These are phyloP conservation scores for Kwoniella bestiolae DNA, from an alignment of 768 basidiomycete species.

Conservation along the genomic window DNA sequence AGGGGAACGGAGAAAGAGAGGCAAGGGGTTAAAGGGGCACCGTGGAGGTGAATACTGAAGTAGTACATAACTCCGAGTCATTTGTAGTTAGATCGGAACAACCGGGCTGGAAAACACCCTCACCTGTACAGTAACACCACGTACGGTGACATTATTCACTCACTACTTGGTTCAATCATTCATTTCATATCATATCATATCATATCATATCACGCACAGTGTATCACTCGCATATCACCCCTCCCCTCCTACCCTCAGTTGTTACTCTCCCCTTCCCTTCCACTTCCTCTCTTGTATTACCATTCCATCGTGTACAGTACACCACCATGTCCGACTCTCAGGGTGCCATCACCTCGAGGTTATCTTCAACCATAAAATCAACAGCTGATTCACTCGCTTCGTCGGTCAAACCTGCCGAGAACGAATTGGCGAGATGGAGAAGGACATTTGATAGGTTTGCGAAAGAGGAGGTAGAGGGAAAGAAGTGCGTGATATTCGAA, in stretches of 20 bases:
- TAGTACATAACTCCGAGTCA: conserved; percentile 1
- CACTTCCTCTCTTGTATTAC: not conserved
- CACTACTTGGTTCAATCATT: no score
- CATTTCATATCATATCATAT: no score
- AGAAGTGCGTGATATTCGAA: conserved; percentile 66
- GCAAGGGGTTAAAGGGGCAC: no score
- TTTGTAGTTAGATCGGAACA: not conserved
- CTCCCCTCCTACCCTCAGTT: not conserved
- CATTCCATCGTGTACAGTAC: not conserved
- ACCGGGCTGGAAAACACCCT: not conserved
- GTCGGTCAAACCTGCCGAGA: conserved; percentile 62
- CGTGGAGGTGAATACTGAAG: no score
- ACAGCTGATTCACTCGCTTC: conserved; percentile 35
- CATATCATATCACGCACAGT: not conserved
- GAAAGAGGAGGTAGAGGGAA: conserved; percentile 70
- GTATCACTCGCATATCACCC: not conserved
- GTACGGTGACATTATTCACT: no score
- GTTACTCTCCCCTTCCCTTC: no score
- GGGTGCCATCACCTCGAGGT: conserved; percentile 18
- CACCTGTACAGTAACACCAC: no score
- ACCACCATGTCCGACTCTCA: conserved; percentile 30
- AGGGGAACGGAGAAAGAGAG: no score
- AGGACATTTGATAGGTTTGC: conserved; percentile 84
- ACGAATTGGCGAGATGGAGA: conserved; percentile 84
- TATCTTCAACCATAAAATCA: conserved; percentile 34